These are phyloP conservation scores for Globisporangium polare DNA, from an alignment of 352 stramenopile species.

Conservation along the genomic window DNA sequence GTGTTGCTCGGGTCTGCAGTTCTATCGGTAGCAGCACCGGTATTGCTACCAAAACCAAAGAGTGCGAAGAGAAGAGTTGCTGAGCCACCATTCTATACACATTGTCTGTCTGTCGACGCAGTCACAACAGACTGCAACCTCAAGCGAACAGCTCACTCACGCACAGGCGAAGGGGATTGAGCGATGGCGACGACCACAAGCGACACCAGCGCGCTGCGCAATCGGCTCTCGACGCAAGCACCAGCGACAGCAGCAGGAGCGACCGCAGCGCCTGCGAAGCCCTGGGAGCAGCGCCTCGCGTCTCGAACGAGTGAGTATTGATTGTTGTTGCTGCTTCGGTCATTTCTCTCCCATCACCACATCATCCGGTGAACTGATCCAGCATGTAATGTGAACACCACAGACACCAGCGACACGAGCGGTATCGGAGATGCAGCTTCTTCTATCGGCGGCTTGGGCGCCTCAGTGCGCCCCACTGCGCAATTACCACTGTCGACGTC, in stretches of 20 bases:
- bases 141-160: constrained; percentile 3
- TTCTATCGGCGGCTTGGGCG: not conserved
- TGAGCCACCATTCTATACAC: no score
- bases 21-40: no score
- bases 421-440: not conserved
- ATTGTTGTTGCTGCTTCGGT: not conserved
- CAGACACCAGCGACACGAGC: constrained; percentile 2
- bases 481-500: constrained; percentile 5
- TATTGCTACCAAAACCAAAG: no score
- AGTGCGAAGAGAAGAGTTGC: no score
- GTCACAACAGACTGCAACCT: constrained; percentile 7
- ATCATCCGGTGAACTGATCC: not conserved
- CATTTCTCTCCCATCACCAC: not conserved
- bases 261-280: constrained; percentile 29
- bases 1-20: no score
- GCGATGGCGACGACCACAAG: constrained; percentile 28
- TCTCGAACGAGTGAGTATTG: constrained; percentile 23
- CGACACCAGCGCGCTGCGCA: constrained; percentile 17
- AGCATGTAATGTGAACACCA: not conserved
- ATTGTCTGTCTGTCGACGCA: constrained; percentile 13
- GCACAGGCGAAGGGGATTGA: constrained; percentile 9
- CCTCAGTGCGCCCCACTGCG: not conserved
- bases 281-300: constrained; percentile 40
- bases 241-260: constrained; percentile 3
- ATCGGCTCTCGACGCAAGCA: constrained; percentile 11